These are phyloP conservation scores for Ottelia alismoides DNA, from an alignment of 106 monocot genomes.

Conservation along the genomic window DNA sequence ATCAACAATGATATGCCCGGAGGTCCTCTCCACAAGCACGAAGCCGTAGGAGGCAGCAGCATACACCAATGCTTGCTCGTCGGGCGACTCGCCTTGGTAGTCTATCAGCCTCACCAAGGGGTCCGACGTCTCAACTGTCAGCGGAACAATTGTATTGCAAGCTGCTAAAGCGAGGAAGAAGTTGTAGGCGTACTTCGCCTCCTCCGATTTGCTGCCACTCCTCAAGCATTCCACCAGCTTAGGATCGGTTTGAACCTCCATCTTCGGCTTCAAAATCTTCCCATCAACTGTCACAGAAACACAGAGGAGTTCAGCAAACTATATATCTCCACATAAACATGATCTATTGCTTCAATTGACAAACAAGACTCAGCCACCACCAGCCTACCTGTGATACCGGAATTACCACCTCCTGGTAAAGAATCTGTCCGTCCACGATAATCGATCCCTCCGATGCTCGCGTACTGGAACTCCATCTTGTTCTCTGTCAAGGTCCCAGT, in stretches of 20 bases:
- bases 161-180: constrained; percentile 76
- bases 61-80: constrained; percentile 88
- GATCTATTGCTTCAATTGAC: too few relatives aligned
- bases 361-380: constrained; percentile 11
- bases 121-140: constrained; percentile 33
- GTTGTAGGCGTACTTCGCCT: constrained; percentile 23
- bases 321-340: too few relatives aligned
- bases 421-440: constrained; percentile 30
- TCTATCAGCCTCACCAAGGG: constrained; percentile 44
- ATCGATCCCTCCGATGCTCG: constrained; percentile 54
- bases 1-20: constrained; percentile 78
- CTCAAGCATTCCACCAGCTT: constrained; percentile 37
- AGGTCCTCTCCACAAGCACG: constrained; percentile 72
- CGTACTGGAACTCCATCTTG: constrained; percentile 94
- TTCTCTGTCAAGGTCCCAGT: constrained; percentile 94
- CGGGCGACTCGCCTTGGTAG: constrained; percentile 95
- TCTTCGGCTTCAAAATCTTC: constrained; percentile 64
- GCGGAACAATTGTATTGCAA: constrained; percentile 93
- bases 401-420: too few relatives aligned
- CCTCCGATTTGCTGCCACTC: constrained; percentile 23
- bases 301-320: too few relatives aligned
- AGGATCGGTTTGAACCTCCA: constrained; percentile 50
- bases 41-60: constrained; percentile 96
- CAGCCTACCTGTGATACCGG: background rate
- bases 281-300: constrained; percentile 33